These are phyloP conservation scores for Stenocarpella maydis DNA, from an alignment of 2,329 filamentous ascomycete species.

Conservation along the genomic window DNA sequence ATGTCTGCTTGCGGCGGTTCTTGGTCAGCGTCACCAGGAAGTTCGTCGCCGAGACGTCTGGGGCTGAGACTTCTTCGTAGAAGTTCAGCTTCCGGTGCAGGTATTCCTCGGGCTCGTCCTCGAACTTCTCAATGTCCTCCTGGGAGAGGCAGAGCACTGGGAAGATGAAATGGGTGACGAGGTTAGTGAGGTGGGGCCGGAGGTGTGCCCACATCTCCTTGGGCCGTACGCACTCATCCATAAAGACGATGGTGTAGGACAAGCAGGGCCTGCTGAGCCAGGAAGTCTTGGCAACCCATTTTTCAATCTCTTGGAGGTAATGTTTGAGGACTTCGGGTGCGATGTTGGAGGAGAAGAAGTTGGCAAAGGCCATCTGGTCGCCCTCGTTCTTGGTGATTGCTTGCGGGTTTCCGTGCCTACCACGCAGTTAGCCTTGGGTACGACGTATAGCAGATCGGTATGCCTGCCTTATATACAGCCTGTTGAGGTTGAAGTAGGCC, in stretches of 20 bases:
- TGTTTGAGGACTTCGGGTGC: slow-evolving; percentile 96
- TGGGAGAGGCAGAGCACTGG: slow-evolving; percentile 91
- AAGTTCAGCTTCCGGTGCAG: slow-evolving; percentile 97
- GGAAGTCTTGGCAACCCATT: slow-evolving; percentile 92
- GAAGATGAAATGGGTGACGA: slow-evolving; percentile 95
- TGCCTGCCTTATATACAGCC: slow-evolving; percentile 85
- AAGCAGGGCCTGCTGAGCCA: slow-evolving; percentile 96
- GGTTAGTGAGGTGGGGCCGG: slow-evolving; percentile 90
- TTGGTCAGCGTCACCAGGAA: slow-evolving; percentile 96
- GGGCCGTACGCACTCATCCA: slow-evolving; percentile 96
- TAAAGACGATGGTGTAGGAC: slow-evolving; percentile 91
- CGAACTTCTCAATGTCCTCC: slow-evolving; percentile 92
- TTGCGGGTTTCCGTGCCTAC: slow-evolving; percentile 89
- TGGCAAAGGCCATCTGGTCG: slow-evolving; percentile 82
- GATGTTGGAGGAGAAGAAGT: slow-evolving; percentile 89
- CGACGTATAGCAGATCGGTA: background rate
- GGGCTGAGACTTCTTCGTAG: slow-evolving; percentile 95
- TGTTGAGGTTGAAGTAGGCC: slow-evolving; percentile 97
- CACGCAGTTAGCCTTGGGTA: slow-evolving; percentile 6
- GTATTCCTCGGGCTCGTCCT: slow-evolving; percentile 95
- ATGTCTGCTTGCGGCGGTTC: slow-evolving; percentile 92
- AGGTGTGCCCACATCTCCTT: slow-evolving; percentile 97
- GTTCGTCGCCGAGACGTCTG: slow-evolving; percentile 94
- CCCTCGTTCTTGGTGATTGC: slow-evolving; percentile 75
- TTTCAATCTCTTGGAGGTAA: slow-evolving; percentile 93